Base-by-base conservation (phyloP, 2,329 filamentous ascomycete genomes). In the Passalora sequoiae region DNA sequence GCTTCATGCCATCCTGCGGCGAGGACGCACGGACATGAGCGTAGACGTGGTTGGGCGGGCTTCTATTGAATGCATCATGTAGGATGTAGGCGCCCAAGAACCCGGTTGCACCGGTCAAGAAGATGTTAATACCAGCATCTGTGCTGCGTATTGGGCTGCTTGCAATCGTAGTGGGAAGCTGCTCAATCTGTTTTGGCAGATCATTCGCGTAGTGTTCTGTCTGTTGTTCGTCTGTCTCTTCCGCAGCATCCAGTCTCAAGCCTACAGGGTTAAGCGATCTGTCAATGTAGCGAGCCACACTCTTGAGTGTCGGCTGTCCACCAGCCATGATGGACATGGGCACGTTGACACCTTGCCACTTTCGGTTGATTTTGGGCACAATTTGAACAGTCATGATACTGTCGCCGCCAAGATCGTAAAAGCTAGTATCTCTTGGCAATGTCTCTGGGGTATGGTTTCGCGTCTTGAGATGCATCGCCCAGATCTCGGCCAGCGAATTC, bases 41-140 rank as follows among this genome's bases (percentile, higher is more conserved):
- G 44, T 94, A 80, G 7, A 94, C 73, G 53, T 77, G 81, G 12
- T 68, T 68, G 7, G 71, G 69, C 5, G 58, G 47, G 4, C 53
- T 56, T 17, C 83, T 73, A 28, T 76, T 76, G 1, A 96, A 73
- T 1, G 95, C 66, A 43, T 94, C 86, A 43, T 77, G 77, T 22
- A 94, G 70, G 8, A 96, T 71, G 59, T 89, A 94, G 0, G 86
- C 77, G 20, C 89, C 89, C 15, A 96, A 67, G 71, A 96, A 96
- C 2, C 89, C 89, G 4, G 89, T 96, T 3, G 86, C 88, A 31
- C 91, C 89, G 2, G 89, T 96, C 4, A 96, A 69, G 64, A 96
- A 85, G 8, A 92, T 74, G 0, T 51, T 69, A 49, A 56, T 61
- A 46, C 44, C 65, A 8, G 43, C 51, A 19, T 55, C 40, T 6